These are phyloP conservation scores for Trichophyton equinum DNA, from an alignment of 2,329 filamentous ascomycete genomes.

Conservation along the genomic window DNA sequence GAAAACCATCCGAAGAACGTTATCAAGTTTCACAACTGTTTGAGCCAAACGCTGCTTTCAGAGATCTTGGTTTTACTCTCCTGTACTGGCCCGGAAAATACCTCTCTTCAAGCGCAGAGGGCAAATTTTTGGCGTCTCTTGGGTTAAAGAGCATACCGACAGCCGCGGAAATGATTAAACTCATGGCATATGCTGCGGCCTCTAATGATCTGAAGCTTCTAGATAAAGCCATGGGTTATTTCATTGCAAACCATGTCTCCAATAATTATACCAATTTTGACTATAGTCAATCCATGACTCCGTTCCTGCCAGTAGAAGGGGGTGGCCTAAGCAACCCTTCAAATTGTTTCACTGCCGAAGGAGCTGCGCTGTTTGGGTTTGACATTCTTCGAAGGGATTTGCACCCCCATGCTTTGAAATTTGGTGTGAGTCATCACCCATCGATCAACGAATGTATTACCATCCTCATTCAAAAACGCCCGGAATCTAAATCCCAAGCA, in stretches of 20 bases:
- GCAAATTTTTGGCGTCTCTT: constrained; percentile 56
- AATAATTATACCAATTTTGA: constrained; percentile 62
- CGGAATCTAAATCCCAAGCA: constrained; percentile 53
- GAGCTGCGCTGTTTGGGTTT: constrained; percentile 67
- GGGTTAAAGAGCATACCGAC: constrained; percentile 62
- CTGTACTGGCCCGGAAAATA: constrained; percentile 72
- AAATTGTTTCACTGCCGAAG: constrained; percentile 70
- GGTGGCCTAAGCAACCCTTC: constrained; percentile 56
- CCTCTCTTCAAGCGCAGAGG: constrained; percentile 55
- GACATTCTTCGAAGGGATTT: constrained; percentile 63
- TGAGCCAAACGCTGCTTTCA: constrained; percentile 60
- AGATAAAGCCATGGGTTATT: constrained; percentile 64
- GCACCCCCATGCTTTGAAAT: constrained; percentile 68
- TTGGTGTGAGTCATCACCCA: constrained; percentile 75
- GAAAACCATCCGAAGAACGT: constrained; percentile 43
- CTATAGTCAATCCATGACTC: constrained; percentile 41
- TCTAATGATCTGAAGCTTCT: constrained; percentile 44
- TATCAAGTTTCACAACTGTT: constrained; percentile 70
- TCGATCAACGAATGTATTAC: constrained; percentile 65
- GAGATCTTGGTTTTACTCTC: constrained; percentile 59
- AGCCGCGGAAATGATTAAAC: constrained; percentile 60
- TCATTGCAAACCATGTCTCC: constrained; percentile 62
- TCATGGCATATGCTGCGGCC: constrained; percentile 55
- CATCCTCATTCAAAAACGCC: constrained; percentile 58
- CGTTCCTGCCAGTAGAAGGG: constrained; percentile 62